These are phyloP conservation scores for Backusella tuberculispora DNA, from an alignment of 192 early-diverging fungal genomes.

Conservation along the genomic window DNA sequence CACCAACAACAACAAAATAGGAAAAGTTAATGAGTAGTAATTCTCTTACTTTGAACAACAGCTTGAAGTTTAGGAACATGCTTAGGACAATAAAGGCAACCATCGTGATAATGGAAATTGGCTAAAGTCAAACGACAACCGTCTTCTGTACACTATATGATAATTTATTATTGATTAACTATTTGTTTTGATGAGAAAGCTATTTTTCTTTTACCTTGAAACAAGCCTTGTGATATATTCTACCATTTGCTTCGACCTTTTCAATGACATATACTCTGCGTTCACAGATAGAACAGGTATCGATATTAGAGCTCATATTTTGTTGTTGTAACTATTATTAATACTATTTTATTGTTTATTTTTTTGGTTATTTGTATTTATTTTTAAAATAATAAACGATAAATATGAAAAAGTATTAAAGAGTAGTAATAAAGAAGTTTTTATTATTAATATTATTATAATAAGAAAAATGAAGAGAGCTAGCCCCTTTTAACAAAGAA, in stretches of 20 bases:
- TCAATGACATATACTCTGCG: conserved; percentile 27
- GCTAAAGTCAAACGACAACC: conserved; percentile 35
- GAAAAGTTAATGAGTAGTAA: neutral
- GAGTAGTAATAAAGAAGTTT: neutral
- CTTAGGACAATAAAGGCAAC: conserved; percentile 24
- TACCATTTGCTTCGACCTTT: conserved; percentile 32
- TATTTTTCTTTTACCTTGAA: conserved; percentile 21
- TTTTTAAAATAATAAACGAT: too few species aligned
- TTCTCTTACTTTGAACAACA: conserved; percentile 19
- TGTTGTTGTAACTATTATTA: neutral
- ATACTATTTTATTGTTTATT: too few species aligned
- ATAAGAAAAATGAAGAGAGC: neutral
- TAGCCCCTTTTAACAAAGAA: neutral
- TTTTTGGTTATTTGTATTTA: neutral
- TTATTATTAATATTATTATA: neutral
- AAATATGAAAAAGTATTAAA: too few species aligned
- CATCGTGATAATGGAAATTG: conserved; percentile 28
- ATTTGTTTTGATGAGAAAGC: neutral
- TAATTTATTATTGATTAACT: neutral
- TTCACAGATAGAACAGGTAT: conserved; percentile 18
- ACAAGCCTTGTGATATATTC: conserved; percentile 21
- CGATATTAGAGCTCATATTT: conserved; percentile 9
- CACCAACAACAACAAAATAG: neutral
- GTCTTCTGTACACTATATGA: conserved; percentile 23
- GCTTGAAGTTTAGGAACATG: conserved; percentile 35